A percentile compares a stretch with the other conserved stretches of the same genome.
Evolutionary conservation across 2,329 filamentous ascomycete genomes (phyloP).

Genomic region (Daldinia eschscholtzii): DNA sequence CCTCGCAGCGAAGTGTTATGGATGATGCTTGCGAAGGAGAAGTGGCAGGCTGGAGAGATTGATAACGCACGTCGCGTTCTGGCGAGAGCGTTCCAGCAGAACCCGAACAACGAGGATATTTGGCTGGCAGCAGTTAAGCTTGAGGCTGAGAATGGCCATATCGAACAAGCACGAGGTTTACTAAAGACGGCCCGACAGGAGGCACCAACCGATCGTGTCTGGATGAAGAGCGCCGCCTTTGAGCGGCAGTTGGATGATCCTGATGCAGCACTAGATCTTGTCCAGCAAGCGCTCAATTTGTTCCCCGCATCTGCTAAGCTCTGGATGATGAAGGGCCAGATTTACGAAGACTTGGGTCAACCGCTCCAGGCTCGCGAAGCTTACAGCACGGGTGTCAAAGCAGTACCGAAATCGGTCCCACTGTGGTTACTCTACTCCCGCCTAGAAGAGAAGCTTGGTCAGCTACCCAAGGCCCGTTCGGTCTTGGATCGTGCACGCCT

Average conservation of each 20-base stretch:
- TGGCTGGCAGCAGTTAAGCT: constrained; percentile 97
- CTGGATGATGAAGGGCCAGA: constrained; percentile 99
- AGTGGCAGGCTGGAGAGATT: constrained; percentile 88
- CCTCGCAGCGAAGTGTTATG: constrained; percentile 92
- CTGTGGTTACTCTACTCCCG: constrained; percentile 91
- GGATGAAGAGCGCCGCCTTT: constrained; percentile 95
- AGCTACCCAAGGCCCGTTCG: constrained; percentile 90
- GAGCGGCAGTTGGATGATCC: constrained; percentile 85
- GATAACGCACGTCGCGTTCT: constrained; percentile 89
- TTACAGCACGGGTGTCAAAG: constrained; percentile 88
- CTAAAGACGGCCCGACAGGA: constrained; percentile 86
- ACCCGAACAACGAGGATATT: constrained; percentile 97
- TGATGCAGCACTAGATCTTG: constrained; percentile 86
- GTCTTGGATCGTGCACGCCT: constrained; percentile 92
- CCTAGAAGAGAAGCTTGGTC: constrained; percentile 86
- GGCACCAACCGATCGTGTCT: constrained; percentile 94
- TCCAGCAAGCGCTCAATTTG: constrained; percentile 85
- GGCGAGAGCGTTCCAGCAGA: constrained; percentile 90
- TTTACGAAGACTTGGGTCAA: constrained; percentile 88
- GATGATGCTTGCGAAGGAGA: constrained; percentile 96
- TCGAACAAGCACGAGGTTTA: constrained; percentile 83
- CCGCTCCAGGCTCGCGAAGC: constrained; percentile 88
- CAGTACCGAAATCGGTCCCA: constrained; percentile 84
- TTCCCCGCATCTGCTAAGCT: constrained; percentile 90
- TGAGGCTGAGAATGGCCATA: constrained; percentile 89